Conservation (phyloP, 768 basidiomycete species). For the Trametes maxima region DNA sequence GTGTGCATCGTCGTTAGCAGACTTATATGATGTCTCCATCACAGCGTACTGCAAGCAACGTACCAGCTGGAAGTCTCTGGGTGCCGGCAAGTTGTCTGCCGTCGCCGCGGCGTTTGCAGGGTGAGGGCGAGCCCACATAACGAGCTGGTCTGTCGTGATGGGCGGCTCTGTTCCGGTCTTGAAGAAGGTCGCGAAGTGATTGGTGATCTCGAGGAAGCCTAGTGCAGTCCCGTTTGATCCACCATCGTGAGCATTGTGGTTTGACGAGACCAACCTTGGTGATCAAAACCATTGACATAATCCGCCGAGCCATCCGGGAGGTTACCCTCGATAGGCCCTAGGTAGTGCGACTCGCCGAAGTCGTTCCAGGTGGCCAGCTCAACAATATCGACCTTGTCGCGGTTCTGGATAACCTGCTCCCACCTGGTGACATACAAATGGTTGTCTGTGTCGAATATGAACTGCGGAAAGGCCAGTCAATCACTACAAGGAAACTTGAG, state of each 20-base stretch:
- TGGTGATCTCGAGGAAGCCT: conserved; percentile 60
- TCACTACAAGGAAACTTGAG: neutral
- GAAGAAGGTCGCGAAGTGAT: conserved; percentile 58
- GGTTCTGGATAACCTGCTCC: conserved; percentile 60
- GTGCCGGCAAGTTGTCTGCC: conserved; percentile 48
- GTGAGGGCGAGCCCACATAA: conserved; percentile 65
- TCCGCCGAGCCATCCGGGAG: conserved; percentile 35
- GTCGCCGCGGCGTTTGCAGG: conserved; percentile 45
- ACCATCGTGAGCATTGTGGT: conserved; percentile 20
- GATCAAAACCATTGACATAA: conserved; percentile 42
- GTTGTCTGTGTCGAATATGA: conserved; percentile 62
- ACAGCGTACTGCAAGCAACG: conserved; percentile 17
- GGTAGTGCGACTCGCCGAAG: conserved; percentile 74
- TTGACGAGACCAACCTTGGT: conserved; percentile 32
- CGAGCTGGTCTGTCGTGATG: conserved; percentile 49
- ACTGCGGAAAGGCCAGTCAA: conserved; percentile 36
- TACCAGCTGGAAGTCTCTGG: conserved; percentile 55
- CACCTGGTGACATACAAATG: conserved; percentile 64
- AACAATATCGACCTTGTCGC: conserved; percentile 47
- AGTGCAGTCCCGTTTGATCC: conserved; percentile 15
- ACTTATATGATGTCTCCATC: neutral
- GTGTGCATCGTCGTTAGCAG: neutral
- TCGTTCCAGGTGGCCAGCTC: conserved; percentile 79
- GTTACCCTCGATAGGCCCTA: conserved; percentile 55
- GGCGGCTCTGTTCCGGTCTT: conserved; percentile 64